Evolutionary conservation across 305 asterid genomes (phyloP).

Genomic region (Rubia balearica): DNA sequence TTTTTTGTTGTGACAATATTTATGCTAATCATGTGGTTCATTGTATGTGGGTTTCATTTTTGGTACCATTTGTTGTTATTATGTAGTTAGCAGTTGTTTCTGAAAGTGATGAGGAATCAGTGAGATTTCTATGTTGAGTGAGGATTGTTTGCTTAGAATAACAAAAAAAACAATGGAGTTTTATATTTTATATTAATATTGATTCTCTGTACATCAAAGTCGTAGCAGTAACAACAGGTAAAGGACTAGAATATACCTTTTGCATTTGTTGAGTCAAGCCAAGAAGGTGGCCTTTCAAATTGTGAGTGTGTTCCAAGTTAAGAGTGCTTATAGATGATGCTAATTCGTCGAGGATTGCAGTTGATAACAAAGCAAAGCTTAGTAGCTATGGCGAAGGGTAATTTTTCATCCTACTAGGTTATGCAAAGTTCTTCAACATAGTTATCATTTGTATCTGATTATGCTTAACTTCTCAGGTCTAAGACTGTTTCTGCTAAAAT

Average conservation of each 20-base stretch:
- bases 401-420: constrained; percentile 4
- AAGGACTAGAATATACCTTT: constrained; percentile 41
- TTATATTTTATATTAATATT: too few species aligned
- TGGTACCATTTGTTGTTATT: too few species aligned
- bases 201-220: too few species aligned
- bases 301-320: constrained; percentile 91
- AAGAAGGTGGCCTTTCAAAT: constrained; percentile 91
- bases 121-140: too few species aligned
- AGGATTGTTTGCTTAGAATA: too few species aligned
- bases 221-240: too few species aligned
- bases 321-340: constrained; percentile 84
- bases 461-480: constrained; percentile 10
- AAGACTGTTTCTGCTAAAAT: constrained; percentile 21
- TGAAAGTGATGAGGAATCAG: too few species aligned
- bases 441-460: neutral
- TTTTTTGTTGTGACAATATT: too few species aligned
- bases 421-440: neutral
- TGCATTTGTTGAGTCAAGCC: constrained; percentile 93
- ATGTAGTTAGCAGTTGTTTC: too few species aligned
- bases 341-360: constrained; percentile 85
- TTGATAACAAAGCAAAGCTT: constrained; percentile 64
- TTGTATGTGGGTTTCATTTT: too few species aligned
- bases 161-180: too few species aligned
- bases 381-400: constrained; percentile 28
- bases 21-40: too few species aligned